A percentile compares a stretch with the other conserved stretches of the same genome.
Evolutionary conservation across 2,329 filamentous ascomycete genomes (phyloP).

Genomic region (Claviceps cyperi): DNA sequence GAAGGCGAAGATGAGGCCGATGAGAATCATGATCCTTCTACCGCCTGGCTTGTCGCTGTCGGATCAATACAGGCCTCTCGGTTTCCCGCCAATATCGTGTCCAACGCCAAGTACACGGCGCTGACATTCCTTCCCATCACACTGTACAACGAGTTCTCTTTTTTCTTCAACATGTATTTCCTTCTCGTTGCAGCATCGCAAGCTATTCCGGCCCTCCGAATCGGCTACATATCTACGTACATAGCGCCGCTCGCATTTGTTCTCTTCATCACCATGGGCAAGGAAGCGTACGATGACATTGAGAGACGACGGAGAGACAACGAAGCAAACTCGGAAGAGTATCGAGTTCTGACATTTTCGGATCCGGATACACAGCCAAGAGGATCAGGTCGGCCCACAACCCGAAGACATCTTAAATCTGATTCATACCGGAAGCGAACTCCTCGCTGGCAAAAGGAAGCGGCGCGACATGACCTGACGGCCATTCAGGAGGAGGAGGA

Average conservation of each 20-base stretch:
- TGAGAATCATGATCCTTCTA: conserved; percentile 46
- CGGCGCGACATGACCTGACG: conserved; percentile 28
- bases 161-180: conserved; percentile 99
- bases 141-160: conserved; percentile 96
- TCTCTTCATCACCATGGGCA: conserved; percentile 79
- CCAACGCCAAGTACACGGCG: conserved; percentile 94
- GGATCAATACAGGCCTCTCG: conserved; percentile 58
- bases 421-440: conserved; percentile 15
- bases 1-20: conserved; percentile 25
- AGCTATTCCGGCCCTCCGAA: conserved; percentile 73
- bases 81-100: conserved; percentile 83
- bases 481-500: conserved; percentile 58
- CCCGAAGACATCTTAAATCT: conserved; percentile 29
- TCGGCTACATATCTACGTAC: conserved; percentile 91
- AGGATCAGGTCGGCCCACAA: conserved; percentile 21
- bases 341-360: conserved; percentile 61
- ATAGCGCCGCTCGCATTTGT: conserved; percentile 87
- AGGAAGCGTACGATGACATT: conserved; percentile 92
- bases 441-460: conserved; percentile 16
- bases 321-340: conserved; percentile 87
- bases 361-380: conserved; percentile 30
- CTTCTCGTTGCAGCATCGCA: conserved; percentile 89
- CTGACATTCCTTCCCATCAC: conserved; percentile 90
- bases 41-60: conserved; percentile 62
- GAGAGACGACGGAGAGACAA: conserved; percentile 71